Conservation (phyloP, 2,329 filamentous ascomycete genomes). For the Orbilia blumenaviensis region DNA sequence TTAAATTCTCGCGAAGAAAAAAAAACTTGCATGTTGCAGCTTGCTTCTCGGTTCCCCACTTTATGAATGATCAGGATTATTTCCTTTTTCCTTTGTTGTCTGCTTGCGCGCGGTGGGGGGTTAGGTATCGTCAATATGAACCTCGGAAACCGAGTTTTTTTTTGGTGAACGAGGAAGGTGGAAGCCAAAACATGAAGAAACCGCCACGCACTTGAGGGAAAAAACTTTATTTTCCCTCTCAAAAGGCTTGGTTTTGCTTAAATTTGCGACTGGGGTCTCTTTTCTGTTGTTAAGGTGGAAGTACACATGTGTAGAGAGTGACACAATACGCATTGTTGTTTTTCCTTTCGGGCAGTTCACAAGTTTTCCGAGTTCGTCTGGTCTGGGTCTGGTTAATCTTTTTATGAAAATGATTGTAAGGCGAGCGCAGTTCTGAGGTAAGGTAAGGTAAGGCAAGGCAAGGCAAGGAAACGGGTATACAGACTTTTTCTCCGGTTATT, state of each 20-base stretch:
- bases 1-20: not conserved
- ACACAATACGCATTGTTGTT: conserved; percentile 11
- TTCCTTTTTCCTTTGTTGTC: too few relatives aligned
- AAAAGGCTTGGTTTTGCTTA: too few relatives aligned
- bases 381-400: not conserved
- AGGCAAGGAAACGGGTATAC: too few relatives aligned
- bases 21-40: not conserved
- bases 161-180: not conserved
- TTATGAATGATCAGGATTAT: not conserved
- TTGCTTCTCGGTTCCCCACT: not conserved
- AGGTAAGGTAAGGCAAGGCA: too few relatives aligned
- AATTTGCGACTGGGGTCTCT: not conserved
- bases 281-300: not conserved
- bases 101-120: not conserved
- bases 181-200: too few relatives aligned
- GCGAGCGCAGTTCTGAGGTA: too few relatives aligned
- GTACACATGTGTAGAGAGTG: too few relatives aligned
- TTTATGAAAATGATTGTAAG: too few relatives aligned
- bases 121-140: too few relatives aligned
- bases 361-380: conserved; percentile 7
- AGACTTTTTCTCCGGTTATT: not conserved
- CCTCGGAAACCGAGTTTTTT: too few relatives aligned
- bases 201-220: too few relatives aligned
- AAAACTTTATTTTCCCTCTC: too few relatives aligned
- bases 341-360: not conserved